These are phyloP conservation scores for Peronospora farinosa DNA, from an alignment of 352 stramenopile species.

Conservation along the genomic window DNA sequence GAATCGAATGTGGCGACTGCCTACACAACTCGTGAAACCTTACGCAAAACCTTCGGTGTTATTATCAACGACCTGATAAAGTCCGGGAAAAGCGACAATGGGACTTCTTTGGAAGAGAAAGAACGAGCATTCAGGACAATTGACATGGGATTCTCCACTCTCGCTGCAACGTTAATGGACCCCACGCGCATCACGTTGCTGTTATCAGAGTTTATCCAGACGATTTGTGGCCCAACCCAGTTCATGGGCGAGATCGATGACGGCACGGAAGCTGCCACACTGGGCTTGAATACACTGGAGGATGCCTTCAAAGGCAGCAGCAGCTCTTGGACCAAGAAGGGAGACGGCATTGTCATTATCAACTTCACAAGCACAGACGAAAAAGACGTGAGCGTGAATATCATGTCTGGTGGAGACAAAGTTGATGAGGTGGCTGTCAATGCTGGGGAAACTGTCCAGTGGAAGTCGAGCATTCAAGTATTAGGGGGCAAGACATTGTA, in stretches of 20 bases:
- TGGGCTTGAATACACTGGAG: constrained; percentile 28
- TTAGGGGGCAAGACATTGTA: constrained; percentile 30
- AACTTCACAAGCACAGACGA: constrained; percentile 22
- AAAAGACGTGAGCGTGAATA: constrained; percentile 25
- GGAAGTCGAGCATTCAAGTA: constrained; percentile 18
- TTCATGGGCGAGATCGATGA: constrained; percentile 55
- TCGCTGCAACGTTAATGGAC: constrained; percentile 27
- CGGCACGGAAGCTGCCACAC: constrained; percentile 30
- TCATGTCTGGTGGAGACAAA: constrained; percentile 26
- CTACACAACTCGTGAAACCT: constrained; percentile 19
- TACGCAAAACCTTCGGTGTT: constrained; percentile 26
- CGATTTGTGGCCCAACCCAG: constrained; percentile 38
- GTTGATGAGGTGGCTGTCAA: constrained; percentile 17
- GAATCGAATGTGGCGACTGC: constrained; percentile 17
- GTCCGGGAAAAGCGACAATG: constrained; percentile 24
- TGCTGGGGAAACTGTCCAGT: constrained; percentile 12
- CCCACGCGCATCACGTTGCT: constrained; percentile 38
- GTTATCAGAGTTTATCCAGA: constrained; percentile 51
- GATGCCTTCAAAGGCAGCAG: constrained; percentile 20
- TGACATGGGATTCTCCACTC: constrained; percentile 17
- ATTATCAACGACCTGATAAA: constrained; percentile 29
- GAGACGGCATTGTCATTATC: constrained; percentile 22
- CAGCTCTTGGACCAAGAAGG: constrained; percentile 20
- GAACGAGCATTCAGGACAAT: constrained; percentile 16
- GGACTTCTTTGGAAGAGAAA: constrained; percentile 17